Evolutionary conservation across 139 green algal species (phyloP).

Genomic region (Tetraselmis striata): DNA sequence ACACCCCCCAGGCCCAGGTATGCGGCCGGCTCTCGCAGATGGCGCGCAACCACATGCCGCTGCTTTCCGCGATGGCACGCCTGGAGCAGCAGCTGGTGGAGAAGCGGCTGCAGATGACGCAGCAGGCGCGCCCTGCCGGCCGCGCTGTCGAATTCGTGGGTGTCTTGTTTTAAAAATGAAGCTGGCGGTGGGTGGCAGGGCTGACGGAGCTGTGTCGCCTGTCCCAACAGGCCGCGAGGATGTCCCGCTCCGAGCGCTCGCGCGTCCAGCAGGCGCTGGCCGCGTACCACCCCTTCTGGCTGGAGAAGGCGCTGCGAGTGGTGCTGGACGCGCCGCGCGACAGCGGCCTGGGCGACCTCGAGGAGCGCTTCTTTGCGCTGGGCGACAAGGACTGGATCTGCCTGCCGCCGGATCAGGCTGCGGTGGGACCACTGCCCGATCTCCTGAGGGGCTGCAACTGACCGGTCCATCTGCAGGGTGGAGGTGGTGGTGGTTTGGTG

Average conservation of each 20-base stretch:
- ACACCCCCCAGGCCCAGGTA: neutral
- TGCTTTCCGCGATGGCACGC: neutral
- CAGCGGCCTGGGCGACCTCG: neutral
- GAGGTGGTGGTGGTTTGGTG: too few species aligned
- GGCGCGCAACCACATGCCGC: neutral
- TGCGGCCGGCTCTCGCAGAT: neutral
- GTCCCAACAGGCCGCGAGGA: neutral
- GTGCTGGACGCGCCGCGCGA: conserved; percentile 11
- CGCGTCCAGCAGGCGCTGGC: conserved; percentile 34
- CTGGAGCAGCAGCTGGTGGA: neutral
- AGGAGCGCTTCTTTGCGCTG: neutral
- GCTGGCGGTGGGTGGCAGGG: neutral
- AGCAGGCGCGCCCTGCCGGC: neutral
- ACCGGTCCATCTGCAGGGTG: too few species aligned
- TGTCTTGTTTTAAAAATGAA: neutral
- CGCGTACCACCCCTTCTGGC: conserved; percentile 81
- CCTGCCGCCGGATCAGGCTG: neutral
- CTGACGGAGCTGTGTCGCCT: neutral
- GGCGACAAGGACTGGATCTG: neutral
- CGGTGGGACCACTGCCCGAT: neutral
- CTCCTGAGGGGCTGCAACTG: too few species aligned
- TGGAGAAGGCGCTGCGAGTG: conserved; percentile 55
- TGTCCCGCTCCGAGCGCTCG: neutral
- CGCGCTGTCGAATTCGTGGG: neutral
- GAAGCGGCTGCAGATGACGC: neutral